Base-by-base conservation (phyloP, 345 rosid species). In the Sisymbrium altissimum region DNA sequence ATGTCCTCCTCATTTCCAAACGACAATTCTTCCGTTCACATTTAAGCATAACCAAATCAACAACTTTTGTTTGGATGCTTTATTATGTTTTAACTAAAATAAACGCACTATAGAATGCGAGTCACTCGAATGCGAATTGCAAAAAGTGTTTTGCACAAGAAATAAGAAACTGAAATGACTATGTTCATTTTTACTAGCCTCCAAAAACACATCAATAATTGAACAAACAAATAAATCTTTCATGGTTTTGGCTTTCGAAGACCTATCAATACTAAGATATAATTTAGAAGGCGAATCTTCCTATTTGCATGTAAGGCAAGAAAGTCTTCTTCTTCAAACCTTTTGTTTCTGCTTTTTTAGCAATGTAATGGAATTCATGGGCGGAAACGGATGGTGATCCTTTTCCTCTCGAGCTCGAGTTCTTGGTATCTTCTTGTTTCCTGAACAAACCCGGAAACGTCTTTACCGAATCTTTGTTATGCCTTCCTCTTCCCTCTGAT, bases 281-380 rank as follows among this genome's bases (percentile, higher is more conserved):
- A 18, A 27, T 38, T 63, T 70, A 77, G 43, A 92, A 87, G 6
- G 92, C 88, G n/a, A 88, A 68, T 77, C 90, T 70, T 23, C 98
- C 98, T 25, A 95, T 97, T 52, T 82, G 93, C 79, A 83, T 91
- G 83, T 91, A 94, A 4, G 98, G 98, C 87, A 94, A 80, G 84
- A 84, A 91, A 52, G 96, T 91, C 75, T 64, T 91, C 86, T 88
- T 94, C 90, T 84, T 94, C 86, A 89, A 25, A 65, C 84, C 84
- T 18, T 87, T 79, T 0, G 97, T 85, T 9, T 74, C 96, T 2
- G 97, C 96, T 81, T 88, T 91, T 75, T 91, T 94, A 74, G 71
- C 75, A 4, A 83, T 88, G 81, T 94, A 94, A 81, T 88, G 97
- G 79, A 87, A 67, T 67, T 88, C 99, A 44, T 94, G 99, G 6